Base-by-base conservation (phyloP, 805 yeast species). In the Candida xiaguanensis region DNA sequence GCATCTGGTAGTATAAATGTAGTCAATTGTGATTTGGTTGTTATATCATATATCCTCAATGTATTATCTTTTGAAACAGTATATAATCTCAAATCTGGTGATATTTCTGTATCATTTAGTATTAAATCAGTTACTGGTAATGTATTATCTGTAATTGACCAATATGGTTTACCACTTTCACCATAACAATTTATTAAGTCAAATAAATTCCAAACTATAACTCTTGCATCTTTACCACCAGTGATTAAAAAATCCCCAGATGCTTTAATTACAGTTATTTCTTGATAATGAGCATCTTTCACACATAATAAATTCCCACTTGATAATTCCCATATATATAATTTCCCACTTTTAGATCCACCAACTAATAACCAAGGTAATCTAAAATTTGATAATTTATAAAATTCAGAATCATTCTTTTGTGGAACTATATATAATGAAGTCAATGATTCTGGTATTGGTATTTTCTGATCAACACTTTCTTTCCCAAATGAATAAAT, bases 281-380 rank as follows among this genome's bases (percentile, higher is more conserved):
- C 68, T 61, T 91, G 97, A 58, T 87, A 91, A 63, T 91, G 98
- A 1, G 87, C 82, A 36, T 85, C 90, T 52, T 78, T 79, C 3
- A 79, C 95, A 34, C 76, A 68, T 17, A 90, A 53, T 34, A 93
- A 67, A 17, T 77, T 61, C 0, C 98, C 98, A 2, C 93, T 82
- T 8, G 72, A 59, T 37, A 90, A 55, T 50, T 88, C 95, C 98
- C 98, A 91, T 1, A 90, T 59, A 53, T 85, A 85, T 12, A 93
- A 46, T 47, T 80, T 76, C 9, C 98, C 98, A n/a, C 82, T 53
- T 42, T 67, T 55, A 38, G 93, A 72, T 43, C 91, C 89, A 31
- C 83, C 95, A 5, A 79, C 82, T 18, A 93, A 59, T 28, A 85
- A 55, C 73, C 84, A 82, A 15, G 84, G 83, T 27, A 73, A 53